phyloP scores from a whole-genome alignment of 2,329 filamentous ascomycete species.

The Aciculosporium take region DNA sequence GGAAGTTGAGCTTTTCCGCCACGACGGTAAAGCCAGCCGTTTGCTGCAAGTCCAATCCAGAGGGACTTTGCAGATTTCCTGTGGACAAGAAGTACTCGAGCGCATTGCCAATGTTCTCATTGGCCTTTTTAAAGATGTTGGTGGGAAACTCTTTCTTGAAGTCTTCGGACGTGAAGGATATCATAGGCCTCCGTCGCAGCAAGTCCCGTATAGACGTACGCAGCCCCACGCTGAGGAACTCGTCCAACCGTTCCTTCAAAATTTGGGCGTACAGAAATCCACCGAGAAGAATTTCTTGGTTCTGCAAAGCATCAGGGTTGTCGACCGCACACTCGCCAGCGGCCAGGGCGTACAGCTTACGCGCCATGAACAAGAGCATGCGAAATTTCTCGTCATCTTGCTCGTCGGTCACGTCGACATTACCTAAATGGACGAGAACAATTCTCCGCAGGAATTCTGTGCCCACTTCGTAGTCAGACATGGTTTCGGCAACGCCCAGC shows the following conservation, averaged over 20 bases:
- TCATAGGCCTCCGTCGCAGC: conserved; percentile 39
- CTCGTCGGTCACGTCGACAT: conserved; percentile 65
- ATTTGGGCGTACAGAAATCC: conserved; percentile 93
- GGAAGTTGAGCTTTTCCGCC: conserved; percentile 97
- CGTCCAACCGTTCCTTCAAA: conserved; percentile 85
- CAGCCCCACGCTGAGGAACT: conserved; percentile 53
- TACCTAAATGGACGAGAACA: conserved; percentile 82
- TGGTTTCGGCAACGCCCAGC: conserved; percentile 67
- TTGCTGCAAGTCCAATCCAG: conserved; percentile 87
- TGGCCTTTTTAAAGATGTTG: conserved; percentile 66
- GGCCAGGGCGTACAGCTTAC: conserved; percentile 86
- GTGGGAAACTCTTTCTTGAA: conserved; percentile 69
- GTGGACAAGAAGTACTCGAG: conserved; percentile 95
- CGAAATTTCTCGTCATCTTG: conserved; percentile 89
- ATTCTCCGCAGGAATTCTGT: conserved; percentile 83
- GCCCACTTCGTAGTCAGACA: conserved; percentile 78
- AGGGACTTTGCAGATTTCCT: conserved; percentile 81
- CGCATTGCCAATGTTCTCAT: conserved; percentile 74
- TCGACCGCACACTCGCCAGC: conserved; percentile 86
- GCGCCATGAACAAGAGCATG: conserved; percentile 87
- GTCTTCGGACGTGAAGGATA: conserved; percentile 60
- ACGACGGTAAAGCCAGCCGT: conserved; percentile 91
- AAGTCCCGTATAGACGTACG: conserved; percentile 42
- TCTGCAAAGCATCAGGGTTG: conserved; percentile 92
- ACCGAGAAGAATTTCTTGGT: conserved; percentile 86